Conservation (phyloP, 441 rosid genomes). For the Euphorbia celastroides region DNA sequence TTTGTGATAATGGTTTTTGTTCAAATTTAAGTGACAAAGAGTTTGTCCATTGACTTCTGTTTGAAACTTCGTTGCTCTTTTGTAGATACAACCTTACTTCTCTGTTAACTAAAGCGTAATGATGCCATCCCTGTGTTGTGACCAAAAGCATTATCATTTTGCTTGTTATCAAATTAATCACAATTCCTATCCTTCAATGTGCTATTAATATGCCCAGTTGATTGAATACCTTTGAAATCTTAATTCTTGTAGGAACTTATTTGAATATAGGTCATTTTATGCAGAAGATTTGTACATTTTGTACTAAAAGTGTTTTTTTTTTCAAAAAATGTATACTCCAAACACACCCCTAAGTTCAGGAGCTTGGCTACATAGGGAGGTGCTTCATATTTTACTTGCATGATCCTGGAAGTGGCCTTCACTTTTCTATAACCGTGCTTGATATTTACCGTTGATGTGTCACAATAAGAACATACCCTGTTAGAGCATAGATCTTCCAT, state of each 20-base stretch:
- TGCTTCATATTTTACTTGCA: neutral
- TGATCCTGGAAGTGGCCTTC: neutral
- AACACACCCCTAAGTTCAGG: no score
- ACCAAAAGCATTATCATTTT: neutral
- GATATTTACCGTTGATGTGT: neutral
- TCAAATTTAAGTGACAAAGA: neutral
- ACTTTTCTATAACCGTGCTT: neutral
- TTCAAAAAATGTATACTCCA: no score
- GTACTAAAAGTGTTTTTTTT: no score
- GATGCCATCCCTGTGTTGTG: neutral
- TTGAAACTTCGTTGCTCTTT: conserved; percentile 2
- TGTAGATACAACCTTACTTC: neutral
- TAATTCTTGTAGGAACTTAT: no score
- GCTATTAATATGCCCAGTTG: neutral
- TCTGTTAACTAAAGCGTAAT: neutral
- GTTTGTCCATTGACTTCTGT: neutral
- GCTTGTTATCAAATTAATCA: neutral
- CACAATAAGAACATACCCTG: neutral
- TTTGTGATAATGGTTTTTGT: neutral
- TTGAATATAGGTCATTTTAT: no score
- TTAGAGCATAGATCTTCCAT: neutral
- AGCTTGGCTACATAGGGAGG: no score
- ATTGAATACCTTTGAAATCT: no score
- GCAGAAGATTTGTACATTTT: no score
- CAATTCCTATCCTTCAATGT: neutral